Evolutionary conservation across 441 rosid genomes (phyloP).

Genomic region (Pelargonium australe): DNA sequence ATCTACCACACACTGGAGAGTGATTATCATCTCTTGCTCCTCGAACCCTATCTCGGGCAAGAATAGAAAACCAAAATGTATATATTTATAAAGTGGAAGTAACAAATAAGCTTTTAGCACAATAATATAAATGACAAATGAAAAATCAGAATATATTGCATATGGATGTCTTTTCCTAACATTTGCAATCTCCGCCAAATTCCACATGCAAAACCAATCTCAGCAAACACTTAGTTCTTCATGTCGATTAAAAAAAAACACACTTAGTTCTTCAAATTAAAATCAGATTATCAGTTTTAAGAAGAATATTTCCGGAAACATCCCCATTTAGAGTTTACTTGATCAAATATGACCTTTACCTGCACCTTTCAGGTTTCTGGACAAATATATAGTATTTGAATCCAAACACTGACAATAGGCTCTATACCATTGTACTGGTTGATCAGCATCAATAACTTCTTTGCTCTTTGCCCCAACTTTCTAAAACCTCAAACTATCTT

Average conservation of each 20-base stretch:
- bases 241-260: no score
- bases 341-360: constrained; percentile 43
- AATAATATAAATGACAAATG: not conserved
- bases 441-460: constrained; percentile 61
- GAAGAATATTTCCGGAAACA: constrained; percentile 16
- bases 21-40: constrained; percentile 34
- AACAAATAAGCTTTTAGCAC: not conserved
- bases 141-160: not conserved
- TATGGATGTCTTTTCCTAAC: not conserved
- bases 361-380: constrained; percentile 45
- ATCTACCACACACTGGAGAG: constrained; percentile 50
- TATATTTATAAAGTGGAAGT: not conserved
- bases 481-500: constrained; percentile 51
- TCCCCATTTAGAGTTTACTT: constrained; percentile 32
- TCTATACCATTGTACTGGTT: constrained; percentile 43
- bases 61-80: not conserved
- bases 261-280: no score
- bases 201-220: constrained; percentile 8
- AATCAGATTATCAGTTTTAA: not conserved
- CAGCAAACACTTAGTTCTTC: constrained; percentile 17
- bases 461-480: constrained; percentile 61
- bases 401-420: constrained; percentile 45
- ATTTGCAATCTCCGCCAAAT: constrained; percentile 4
- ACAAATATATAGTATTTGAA: constrained; percentile 46
- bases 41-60: constrained; percentile 33